Percentiles rank a stretch among this genome's conserved stretches.
Conservation (phyloP, 805 yeast genomes). For the Pichia nanzhaoensis region DNA sequence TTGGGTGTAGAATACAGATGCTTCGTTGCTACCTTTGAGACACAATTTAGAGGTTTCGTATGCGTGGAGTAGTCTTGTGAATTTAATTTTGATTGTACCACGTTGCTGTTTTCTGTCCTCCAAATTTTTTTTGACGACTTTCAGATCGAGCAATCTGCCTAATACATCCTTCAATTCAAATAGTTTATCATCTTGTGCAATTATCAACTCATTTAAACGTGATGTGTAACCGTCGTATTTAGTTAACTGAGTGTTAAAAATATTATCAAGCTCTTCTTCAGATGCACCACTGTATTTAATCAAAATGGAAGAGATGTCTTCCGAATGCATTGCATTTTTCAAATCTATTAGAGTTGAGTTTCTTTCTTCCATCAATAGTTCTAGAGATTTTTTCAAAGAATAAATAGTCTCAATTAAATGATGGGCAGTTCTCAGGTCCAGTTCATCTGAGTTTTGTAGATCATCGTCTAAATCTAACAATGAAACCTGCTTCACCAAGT, state of each 20-base stretch:
- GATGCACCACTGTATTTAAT: conserved; percentile 50
- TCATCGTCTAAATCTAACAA: conserved; percentile 65
- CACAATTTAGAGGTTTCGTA: conserved; percentile 54
- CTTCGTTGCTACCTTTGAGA: conserved; percentile 52
- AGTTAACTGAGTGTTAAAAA: conserved; percentile 65
- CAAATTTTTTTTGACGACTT: conserved; percentile 38
- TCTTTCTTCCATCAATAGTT: conserved; percentile 58
- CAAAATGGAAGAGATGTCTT: conserved; percentile 75
- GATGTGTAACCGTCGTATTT: conserved; percentile 67
- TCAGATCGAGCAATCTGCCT: conserved; percentile 39
- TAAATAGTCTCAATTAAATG: conserved; percentile 45
- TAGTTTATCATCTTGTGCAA: conserved; percentile 52
- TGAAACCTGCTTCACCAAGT: conserved; percentile 27
- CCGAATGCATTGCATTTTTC: conserved; percentile 64
- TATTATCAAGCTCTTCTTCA: conserved; percentile 37
- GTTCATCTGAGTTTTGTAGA: conserved; percentile 1
- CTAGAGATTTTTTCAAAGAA: conserved; percentile 52
- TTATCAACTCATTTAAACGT: conserved; percentile 62
- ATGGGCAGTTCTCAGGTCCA: conserved; percentile 25
- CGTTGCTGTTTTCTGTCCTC: conserved; percentile 36
- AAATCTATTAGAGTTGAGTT: conserved; percentile 52
- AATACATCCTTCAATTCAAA: conserved; percentile 37
- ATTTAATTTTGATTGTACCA: conserved; percentile 32
- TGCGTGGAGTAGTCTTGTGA: conserved; percentile 41
- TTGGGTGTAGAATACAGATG: conserved; percentile 51